Evolutionary conservation across 2,329 filamentous ascomycete species (phyloP), one percentile per base, ranked within the genome.

Genomic region (Epichloe typhina): DNA sequence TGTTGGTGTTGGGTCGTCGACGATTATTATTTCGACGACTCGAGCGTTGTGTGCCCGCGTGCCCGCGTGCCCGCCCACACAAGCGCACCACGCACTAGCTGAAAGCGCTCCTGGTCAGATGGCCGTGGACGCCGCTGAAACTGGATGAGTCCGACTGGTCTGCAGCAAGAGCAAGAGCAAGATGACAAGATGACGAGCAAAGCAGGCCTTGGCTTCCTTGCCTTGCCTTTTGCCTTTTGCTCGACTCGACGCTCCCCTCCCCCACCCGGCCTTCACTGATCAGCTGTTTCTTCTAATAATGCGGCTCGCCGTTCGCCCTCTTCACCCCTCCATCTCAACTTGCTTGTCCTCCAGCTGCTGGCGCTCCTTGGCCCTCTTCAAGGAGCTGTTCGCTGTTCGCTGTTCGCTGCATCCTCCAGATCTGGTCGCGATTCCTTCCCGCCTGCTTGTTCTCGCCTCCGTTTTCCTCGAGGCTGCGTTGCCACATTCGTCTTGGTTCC

Each of bases 21-120:
- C 26, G 8, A 31, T 23, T 17, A 17, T 31, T 31, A 9, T 31
- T 31, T 31, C 26, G 26, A 31, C 26, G 26, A 31, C 26, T 31
- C 26, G 26, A 31, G 26, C 8, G 26, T 31, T 31, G 23, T 26
- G 23, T 26, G 23, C 23, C 23, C 23, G 26, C 9, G 26, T 31
- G 26, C 26, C 26, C 23, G 19, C 3, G 19, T 19, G 19, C 19
- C 4, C 21, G 19, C 19, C 4, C 21, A 31, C 13, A 43, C 41
- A 44, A 26, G 17, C 31, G 42, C 48, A 44, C 48, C 46, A 45
- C 31, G 42, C 48, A 44, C 48, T 50, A 45, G 48, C 21, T 45
- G 33, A 36, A 45, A 38, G 35, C 48, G 21, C 19, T 47, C 17
- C 45, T 38, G 39, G 47, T 36, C 46, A 33, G 47, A 37, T 35